Base-by-base conservation (phyloP, 1,284 basidiomycete genomes). In the Melanopsichium pennsylvanicum region DNA sequence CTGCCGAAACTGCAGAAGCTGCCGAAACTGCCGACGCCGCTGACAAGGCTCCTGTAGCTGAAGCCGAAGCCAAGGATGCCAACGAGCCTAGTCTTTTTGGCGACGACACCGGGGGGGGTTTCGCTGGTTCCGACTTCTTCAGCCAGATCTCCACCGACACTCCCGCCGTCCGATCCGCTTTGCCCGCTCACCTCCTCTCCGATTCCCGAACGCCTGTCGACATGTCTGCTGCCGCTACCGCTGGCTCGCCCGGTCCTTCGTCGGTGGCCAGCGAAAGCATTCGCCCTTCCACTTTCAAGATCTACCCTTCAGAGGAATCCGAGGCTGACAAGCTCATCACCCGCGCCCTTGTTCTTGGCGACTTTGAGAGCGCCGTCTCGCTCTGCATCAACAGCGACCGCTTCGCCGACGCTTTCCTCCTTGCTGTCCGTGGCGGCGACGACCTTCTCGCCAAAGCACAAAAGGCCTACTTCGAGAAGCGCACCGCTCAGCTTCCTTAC, bases 341-440 rank as follows among this genome's bases (percentile, higher is more conserved):
- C 1, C 92, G 93, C 75, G 91, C 95, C 1, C 85, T 97, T 26
- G 92, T 98, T 2, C 85, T 97, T 9, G 95, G 95, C 31, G 95
- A 98, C 82, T 97, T 97, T 73, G 87, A 89, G 70, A 91, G 89
- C 18, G 95, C 95, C 2, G 95, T 98, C 15, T 89, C 91, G 10
- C 85, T 98, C 7, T 96, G 93, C 81, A 85, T 98, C 13, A 91
- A 92, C 0, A 87, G 89, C 0, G 91, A 94, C 58, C 88, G 93
- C 34, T 97, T 88, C 76, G 94, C 95, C 5, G 95, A 98, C 75
- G 94, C 96, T 0, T 90, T 97, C 50, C 85, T 98, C 10, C 87
- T 97, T 11, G 93, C 95, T 32, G 93, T 92, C 19, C 90, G 90
- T 66, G 95, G 93, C 31, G 93, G 93, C 0, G 86, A 89, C 0